These are phyloP conservation scores for Wickerhamomyces bisporus DNA, from an alignment of 805 yeast genomes.

Conservation along the genomic window DNA sequence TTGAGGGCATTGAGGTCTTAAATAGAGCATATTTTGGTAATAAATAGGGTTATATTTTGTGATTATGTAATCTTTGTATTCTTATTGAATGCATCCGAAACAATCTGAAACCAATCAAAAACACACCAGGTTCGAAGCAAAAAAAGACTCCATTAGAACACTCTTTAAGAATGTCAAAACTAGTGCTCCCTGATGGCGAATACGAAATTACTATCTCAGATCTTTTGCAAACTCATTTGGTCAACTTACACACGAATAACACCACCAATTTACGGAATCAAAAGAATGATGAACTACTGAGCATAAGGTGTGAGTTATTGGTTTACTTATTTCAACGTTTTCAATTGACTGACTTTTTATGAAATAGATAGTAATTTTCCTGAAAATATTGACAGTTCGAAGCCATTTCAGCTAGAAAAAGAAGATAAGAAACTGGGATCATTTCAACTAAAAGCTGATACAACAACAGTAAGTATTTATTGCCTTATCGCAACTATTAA, in stretches of 20 bases:
- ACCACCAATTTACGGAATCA: neutral
- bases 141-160: neutral
- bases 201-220: slow-evolving; percentile 20
- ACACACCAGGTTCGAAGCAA: no score
- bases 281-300: slow-evolving; percentile 17
- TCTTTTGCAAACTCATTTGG: slow-evolving; percentile 8
- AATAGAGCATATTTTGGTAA: neutral
- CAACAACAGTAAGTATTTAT: slow-evolving; percentile 9
- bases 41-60: neutral
- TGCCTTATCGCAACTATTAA: neutral
- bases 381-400: slow-evolving; percentile 9
- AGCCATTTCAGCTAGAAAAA: slow-evolving; percentile 10
- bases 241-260: slow-evolving; percentile 1
- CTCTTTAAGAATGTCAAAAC: slow-evolving; percentile 1
- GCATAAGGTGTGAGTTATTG: slow-evolving; percentile 21
- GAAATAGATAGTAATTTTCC: slow-evolving; percentile 12
- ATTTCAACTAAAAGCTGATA: slow-evolving; percentile 15
- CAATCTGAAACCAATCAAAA: no score
- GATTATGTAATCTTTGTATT: neutral
- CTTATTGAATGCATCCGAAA: no score
- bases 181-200: slow-evolving; percentile 21
- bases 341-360: slow-evolving; percentile 3
- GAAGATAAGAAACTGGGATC: neutral
- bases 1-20: slow-evolving; percentile 71
- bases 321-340: no score